Percentiles rank a stretch among this genome's conserved stretches.
phyloP scores from a whole-genome alignment of 768 basidiomycete genomes.

The Mycena leptocephala region DNA sequence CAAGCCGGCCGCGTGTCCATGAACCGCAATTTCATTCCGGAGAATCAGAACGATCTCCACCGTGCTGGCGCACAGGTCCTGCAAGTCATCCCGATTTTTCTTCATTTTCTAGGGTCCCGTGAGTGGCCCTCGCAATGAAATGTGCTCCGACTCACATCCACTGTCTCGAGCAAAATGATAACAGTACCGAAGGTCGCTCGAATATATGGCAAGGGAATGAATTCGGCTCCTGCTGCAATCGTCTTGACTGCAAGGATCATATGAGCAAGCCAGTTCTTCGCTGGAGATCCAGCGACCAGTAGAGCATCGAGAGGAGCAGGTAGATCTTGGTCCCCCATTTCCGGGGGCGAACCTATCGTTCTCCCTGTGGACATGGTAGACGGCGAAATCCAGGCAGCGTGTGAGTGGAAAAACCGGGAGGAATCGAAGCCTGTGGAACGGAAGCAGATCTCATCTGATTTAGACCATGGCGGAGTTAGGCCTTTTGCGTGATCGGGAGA shows the following conservation, averaged over 20 bases:
- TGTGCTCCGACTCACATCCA: not conserved
- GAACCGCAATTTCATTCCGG: not conserved
- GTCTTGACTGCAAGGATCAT: constrained; percentile 4
- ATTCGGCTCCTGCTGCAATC: not conserved
- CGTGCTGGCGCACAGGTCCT: not conserved
- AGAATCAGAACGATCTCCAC: not conserved
- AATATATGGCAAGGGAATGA: not conserved
- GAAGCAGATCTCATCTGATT: too few species aligned
- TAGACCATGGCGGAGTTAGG: too few species aligned
- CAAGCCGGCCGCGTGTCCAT: not conserved
- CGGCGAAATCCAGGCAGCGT: too few species aligned
- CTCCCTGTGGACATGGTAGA: too few species aligned
- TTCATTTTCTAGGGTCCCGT: not conserved
- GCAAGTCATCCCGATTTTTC: not conserved
- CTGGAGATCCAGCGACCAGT: not conserved
- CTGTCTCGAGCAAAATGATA: not conserved
- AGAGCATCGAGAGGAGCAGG: too few species aligned
- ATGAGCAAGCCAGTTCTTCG: not conserved
- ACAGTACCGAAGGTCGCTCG: not conserved
- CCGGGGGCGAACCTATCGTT: too few species aligned
- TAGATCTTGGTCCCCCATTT: too few species aligned
- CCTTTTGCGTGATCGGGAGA: too few species aligned
- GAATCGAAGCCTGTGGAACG: too few species aligned
- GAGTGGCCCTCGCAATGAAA: too few species aligned
- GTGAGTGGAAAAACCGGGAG: too few species aligned